Base-by-base conservation (phyloP, 805 yeast genomes). In the Myxozyma geophila region DNA sequence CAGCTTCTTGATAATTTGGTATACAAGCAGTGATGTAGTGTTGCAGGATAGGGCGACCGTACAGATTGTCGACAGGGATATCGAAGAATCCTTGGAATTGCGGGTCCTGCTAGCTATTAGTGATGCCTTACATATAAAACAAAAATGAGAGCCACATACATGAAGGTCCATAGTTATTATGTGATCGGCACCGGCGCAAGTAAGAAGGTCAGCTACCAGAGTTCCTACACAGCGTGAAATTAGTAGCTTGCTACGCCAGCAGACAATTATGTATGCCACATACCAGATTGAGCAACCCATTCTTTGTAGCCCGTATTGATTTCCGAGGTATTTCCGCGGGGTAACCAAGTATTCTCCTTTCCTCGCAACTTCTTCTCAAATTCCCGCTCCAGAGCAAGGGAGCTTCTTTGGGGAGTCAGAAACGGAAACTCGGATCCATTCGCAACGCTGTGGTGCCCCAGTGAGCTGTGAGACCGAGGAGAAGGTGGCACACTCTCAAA, bases 81-180 rank as follows among this genome's bases (percentile, higher is more conserved):
- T 92, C 95, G 74, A 95, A 95, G 73, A 91, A 95, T 4, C 99
- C 99, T 76, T 96, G 98, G 77, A 91, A 95, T 76, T 95, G 99
- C 1, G 98, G 92, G 73, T 95, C 99, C 62, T 59, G 6, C 21
- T 12, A 6, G 10, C 40, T n/a, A 13, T 40, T 13, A 40, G 35
- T n/a, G 33, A 17, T 9, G 2, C 19, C 1, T 15, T 15, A 15
- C 10, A n/a, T 10, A 9, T 2, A 51, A 15, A 51, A 15, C 17
- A 15, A 7, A 17, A 12, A 35, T 23, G 4, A 23, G 2, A 2
- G 7, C 9, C 17, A 23, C 62, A 13, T 59, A 59, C 62, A 75
- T 95, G 99, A 62, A 95, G 80, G 74, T 95, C 99, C 98, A 95
- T 92, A 1, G 99, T 95, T 68, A 95, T 92, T 61, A 92, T 87